These are phyloP conservation scores for Stagonosporopsis tanaceti DNA, from an alignment of 2,329 filamentous ascomycete species.

Conservation along the genomic window DNA sequence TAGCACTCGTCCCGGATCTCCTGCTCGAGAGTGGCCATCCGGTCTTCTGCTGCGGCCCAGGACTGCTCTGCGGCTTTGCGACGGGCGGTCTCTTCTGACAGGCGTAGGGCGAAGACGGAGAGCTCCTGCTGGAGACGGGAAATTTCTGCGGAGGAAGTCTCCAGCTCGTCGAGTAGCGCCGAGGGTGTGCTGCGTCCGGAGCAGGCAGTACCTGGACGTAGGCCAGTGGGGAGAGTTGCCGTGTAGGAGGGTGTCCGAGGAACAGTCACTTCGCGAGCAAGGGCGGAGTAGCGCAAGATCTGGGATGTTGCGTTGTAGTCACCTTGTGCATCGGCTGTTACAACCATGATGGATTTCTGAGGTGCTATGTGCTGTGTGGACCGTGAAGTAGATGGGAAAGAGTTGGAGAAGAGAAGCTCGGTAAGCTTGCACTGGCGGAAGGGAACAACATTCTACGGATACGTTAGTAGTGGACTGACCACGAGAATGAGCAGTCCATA, in stretches of 20 bases:
- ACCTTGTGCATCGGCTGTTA: conserved; percentile 89
- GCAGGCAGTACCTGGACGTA: conserved; percentile 44
- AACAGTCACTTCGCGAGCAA: conserved; percentile 91
- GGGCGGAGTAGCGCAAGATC: conserved; percentile 90
- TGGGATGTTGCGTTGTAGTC: conserved; percentile 98
- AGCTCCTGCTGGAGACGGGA: conserved; percentile 79
- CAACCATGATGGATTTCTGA: conserved; percentile 93
- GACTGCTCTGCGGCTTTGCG: conserved; percentile 77
- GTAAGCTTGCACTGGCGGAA: conserved; percentile 66
- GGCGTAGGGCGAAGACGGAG: conserved; percentile 73
- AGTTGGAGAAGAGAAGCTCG: conserved; percentile 61
- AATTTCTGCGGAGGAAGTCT: conserved; percentile 82
- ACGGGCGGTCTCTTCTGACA: conserved; percentile 74
- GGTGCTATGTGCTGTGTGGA: conserved; percentile 60
- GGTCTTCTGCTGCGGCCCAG: conserved; percentile 69
- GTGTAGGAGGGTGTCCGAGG: conserved; percentile 86
- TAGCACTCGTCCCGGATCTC: conserved; percentile 89
- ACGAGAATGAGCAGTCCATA: conserved; percentile 46
- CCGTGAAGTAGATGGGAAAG: conserved; percentile 57
- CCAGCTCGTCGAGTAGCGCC: conserved; percentile 70
- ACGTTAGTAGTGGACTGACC: conserved; percentile 22
- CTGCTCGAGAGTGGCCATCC: conserved; percentile 79
- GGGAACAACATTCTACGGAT: conserved; percentile 70
- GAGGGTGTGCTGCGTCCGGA: conserved; percentile 58
- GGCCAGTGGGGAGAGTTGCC: conserved; percentile 60